Evolutionary conservation across 345 rosid genomes (phyloP).

Genomic region (Microcos paniculata): DNA sequence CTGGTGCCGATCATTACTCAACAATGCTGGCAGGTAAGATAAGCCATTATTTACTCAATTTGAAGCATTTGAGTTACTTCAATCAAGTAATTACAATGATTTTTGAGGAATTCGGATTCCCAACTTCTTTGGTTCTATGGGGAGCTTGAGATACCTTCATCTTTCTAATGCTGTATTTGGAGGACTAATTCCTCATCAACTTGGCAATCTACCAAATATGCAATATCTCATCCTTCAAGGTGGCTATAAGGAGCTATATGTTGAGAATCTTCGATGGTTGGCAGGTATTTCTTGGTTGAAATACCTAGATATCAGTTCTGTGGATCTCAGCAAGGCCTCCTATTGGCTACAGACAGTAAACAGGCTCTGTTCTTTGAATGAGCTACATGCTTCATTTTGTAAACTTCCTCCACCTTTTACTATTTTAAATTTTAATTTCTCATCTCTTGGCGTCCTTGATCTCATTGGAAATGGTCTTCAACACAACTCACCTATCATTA

Average conservation of each 20-base stretch:
- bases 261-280: conserved; percentile 39
- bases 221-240: background rate
- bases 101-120: conserved; percentile 29
- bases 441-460: conserved; percentile 41
- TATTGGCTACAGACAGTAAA: conserved; percentile 39
- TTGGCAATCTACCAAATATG: conserved; percentile 18
- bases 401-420: conserved; percentile 28
- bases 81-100: conserved; percentile 33
- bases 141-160: conserved; percentile 22
- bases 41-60: conserved; percentile 19
- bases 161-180: conserved; percentile 23
- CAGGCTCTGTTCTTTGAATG: conserved; percentile 30
- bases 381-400: conserved; percentile 31
- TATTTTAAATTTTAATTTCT: conserved; percentile 25
- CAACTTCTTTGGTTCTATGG: conserved; percentile 20
- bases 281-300: conserved; percentile 35
- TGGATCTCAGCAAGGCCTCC: conserved; percentile 31
- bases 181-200: conserved; percentile 27
- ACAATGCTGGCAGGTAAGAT: conserved; percentile 23
- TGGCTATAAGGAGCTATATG: background rate
- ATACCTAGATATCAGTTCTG: conserved; percentile 34
- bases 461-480: background rate
- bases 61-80: conserved; percentile 15
- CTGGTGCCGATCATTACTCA: background rate
- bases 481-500: background rate